A percentile compares a stretch with the other conserved stretches of the same genome.
Evolutionary conservation across 2,329 filamentous ascomycete species (phyloP).

Genomic region (Verticillium dahliae): DNA sequence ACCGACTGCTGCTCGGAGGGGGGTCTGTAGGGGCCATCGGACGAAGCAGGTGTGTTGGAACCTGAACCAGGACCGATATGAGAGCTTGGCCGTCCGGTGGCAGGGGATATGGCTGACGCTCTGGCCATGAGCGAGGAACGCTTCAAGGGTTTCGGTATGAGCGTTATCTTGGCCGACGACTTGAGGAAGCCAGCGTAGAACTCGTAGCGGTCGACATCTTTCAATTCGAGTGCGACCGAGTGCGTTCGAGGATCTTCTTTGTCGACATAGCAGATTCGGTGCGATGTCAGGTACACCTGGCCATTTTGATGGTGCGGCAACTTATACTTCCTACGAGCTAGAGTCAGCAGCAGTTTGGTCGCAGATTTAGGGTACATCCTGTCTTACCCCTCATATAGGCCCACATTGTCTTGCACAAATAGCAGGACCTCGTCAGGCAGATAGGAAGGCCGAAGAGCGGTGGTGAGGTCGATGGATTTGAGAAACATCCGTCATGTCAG

Average conservation of each 20-base stretch:
- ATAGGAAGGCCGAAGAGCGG: conserved; percentile 86
- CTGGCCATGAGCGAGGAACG: conserved; percentile 52
- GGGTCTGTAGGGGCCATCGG: conserved; percentile 34
- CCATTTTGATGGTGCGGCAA: conserved; percentile 91
- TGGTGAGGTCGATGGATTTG: conserved; percentile 91
- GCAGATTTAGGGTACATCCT: conserved; percentile 1
- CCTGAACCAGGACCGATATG: conserved; percentile 36
- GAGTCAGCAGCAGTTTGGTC: background rate
- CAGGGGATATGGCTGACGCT: conserved; percentile 38
- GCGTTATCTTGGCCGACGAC: conserved; percentile 87
- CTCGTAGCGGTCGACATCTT: conserved; percentile 84
- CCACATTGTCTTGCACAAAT: conserved; percentile 96
- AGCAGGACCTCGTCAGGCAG: conserved; percentile 89
- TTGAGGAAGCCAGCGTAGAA: conserved; percentile 93
- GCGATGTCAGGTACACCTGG: conserved; percentile 92
- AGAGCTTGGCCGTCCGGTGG: conserved; percentile 37
- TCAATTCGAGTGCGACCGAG: conserved; percentile 80
- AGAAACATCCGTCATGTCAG: conserved; percentile 83
- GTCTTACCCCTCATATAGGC: conserved; percentile 90
- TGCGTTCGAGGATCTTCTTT: conserved; percentile 77
- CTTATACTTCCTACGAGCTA: conserved; percentile 74
- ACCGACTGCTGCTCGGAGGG: conserved; percentile 38
- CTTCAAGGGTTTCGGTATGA: conserved; percentile 76
- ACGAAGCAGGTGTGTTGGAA: conserved; percentile 7
- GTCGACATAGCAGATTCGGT: conserved; percentile 92